Evolutionary conservation across 768 basidiomycete genomes (phyloP), one percentile per base, ranked within the genome.

Genomic region (Clitopilus passeckerianus): DNA sequence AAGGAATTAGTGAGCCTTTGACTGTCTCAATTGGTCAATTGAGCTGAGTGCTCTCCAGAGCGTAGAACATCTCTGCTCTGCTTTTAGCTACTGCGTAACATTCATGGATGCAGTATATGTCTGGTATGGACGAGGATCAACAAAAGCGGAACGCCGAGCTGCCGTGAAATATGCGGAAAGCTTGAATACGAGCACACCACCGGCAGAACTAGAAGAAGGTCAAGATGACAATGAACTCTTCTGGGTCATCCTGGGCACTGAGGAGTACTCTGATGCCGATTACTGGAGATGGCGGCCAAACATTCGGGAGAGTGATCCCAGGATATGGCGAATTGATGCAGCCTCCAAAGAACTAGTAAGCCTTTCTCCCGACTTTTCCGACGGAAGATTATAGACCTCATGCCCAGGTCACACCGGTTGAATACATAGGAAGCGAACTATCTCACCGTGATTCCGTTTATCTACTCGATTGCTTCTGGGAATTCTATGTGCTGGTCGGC

Each of bases 181-280:
- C 6, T 72, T 91, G 41, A 72, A 77, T 0, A 64, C 68, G 53
- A 68, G 73, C 4, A 70, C 71, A 6, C 67, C 67, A 15, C 72
- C 86, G 18, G 72, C 81, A 6, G 87, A 90, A 61, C 77, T 93
- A 8, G 90, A 93, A 65, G 83, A 84, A n/a, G 81, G 83, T 64
- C 79, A 78, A 56, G 86, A 87, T 41, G 66, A 71, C 22, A 87
- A 91, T 57, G 89, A 91, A 60, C 85, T 92, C 82, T 92, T 94
- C 67, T 92, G 92, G 89, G 86, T 90, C 84, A 81, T 90, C 35
- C 77, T 93, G 2, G 91, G 91, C n/a, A 83, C 90, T 22, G 79
- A 84, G 1, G 80, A 81, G 1, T 92, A 86, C 67, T 90, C 90
- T 2, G 85, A 81, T 44, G 92, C 92, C 0, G 84, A 93, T 63